These are phyloP conservation scores for barrel medic (Medicago truncatula) DNA, from an alignment of 306 rosid genomes.

Conservation along the genomic window MtrunA17r5.0-ANR NC_053045.1:63369001-63369500, in stretches of 20 bases:
- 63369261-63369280: no score
- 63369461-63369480: neutral
- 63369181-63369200: no score
- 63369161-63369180: neutral
- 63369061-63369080: no score
- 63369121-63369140: no score
- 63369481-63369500: neutral
- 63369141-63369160: neutral
- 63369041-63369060: no score
- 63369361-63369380: neutral
- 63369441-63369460: constrained; percentile 29
- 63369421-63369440: constrained; percentile 33
- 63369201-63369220: no score
- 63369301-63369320: neutral
- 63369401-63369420: constrained; percentile 15
- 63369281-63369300: neutral
- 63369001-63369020: no score
- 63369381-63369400: neutral
- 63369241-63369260: no score
- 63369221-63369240: no score
- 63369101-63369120: no score
- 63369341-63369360: neutral
- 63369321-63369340: neutral
- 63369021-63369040: no score
- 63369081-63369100: no score